Evolutionary conservation across 1,284 basidiomycete species (phyloP), one percentile per base, ranked within the genome.

Genomic region (Phlebopus sp.): DNA sequence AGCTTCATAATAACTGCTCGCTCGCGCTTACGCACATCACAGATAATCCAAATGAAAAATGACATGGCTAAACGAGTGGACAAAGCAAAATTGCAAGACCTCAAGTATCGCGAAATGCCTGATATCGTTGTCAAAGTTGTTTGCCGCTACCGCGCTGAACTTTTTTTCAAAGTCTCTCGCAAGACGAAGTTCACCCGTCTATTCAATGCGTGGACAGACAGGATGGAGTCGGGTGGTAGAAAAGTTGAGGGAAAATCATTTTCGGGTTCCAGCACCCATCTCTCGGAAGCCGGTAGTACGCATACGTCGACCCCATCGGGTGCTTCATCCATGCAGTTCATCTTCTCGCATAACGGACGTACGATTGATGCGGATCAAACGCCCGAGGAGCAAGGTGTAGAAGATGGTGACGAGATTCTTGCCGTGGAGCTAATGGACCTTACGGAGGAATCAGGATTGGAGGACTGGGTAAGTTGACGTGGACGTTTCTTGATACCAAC

Each of bases 351-450:
- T 59, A 81, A 84, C 49, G 90, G 90, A 18, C 73, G 85, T 55
- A 78, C 77, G 44, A 64, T 92, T 17, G 84, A 89, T 48, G 75
- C 81, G 15, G 85, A 90, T 38, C 79, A 83, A 63, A 90, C 89
- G 9, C 83, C 88, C n/a, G 89, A 91, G 63, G 88, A 91, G 55
- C 78, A 81, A 37, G 84, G 84, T 2, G 86, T 92, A 72, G 88
- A 91, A 57, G 85, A 90, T 57, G 82, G 82, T 6, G 90, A 92
- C 63, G 86, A 90, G 67, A 89, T 92, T 59, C 70, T 90, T 43
- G 89, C 90, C 14, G 83, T 92, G 10, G 89, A 92, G 71, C 68
- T 92, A 64, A 87, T 91, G 86, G 89, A 92, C 62, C 71, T 92
- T 54, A 91, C 89, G 7, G 82, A 84, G 47, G 79, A 77, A 15